Conservation (phyloP, 352 stramenopile species). For the Globisporangium sylvaticum region DNA sequence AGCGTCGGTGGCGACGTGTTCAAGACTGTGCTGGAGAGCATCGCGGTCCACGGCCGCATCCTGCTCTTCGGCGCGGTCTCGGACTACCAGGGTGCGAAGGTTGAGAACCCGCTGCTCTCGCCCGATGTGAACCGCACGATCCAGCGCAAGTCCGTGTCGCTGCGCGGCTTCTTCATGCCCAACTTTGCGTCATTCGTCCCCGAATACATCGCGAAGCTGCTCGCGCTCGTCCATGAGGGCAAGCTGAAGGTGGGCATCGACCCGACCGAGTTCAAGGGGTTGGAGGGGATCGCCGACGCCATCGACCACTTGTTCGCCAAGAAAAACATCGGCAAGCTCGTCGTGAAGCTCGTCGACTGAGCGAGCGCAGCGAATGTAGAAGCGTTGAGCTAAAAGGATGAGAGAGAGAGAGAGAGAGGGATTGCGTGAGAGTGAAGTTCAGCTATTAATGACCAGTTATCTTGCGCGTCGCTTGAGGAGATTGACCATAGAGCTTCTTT, state of each 20-base stretch:
- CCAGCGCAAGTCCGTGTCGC: slow-evolving; percentile 24
- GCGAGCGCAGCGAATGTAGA: neutral
- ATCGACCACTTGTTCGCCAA: slow-evolving; percentile 50
- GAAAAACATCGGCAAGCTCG: slow-evolving; percentile 60
- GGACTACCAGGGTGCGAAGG: slow-evolving; percentile 40
- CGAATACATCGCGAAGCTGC: slow-evolving; percentile 36
- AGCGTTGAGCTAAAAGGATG: no score
- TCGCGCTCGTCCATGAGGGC: slow-evolving; percentile 36
- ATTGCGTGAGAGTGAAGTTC: neutral
- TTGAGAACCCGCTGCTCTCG: slow-evolving; percentile 2
- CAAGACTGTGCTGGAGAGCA: slow-evolving; percentile 25
- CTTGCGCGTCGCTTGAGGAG: no score
- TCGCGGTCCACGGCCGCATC: slow-evolving; percentile 29
- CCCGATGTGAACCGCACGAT: slow-evolving; percentile 9
- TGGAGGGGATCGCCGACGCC: slow-evolving; percentile 44
- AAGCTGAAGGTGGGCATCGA: slow-evolving; percentile 39
- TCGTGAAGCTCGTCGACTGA: slow-evolving; percentile 35
- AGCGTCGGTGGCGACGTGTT: slow-evolving; percentile 39
- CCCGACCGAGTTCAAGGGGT: slow-evolving; percentile 31
- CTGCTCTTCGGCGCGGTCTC: slow-evolving; percentile 39
- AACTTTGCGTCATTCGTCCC: slow-evolving; percentile 27
- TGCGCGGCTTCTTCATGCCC: slow-evolving; percentile 31
- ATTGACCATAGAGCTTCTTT: no score
- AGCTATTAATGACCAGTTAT: neutral
- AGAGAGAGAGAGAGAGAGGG: neutral